Evolutionary conservation across 1,139 yeast genomes (phyloP).

Genomic region (Zygotorulaspora mrakii): DNA sequence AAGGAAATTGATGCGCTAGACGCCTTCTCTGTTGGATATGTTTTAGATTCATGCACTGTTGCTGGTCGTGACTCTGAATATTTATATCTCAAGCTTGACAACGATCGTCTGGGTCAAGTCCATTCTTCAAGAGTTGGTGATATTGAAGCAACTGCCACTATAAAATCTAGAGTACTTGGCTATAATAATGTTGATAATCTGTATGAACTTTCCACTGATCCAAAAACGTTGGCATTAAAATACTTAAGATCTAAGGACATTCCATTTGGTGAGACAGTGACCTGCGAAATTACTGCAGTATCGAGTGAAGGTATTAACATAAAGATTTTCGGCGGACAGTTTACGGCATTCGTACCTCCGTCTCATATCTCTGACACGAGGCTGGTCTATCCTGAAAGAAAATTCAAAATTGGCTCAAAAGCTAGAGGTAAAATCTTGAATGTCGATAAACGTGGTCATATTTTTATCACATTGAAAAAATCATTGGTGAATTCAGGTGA

Average conservation of each 20-base stretch:
- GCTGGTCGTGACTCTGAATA: slow-evolving; percentile 55
- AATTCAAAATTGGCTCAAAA: slow-evolving; percentile 77
- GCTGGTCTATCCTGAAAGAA: slow-evolving; percentile 84
- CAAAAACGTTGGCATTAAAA: slow-evolving; percentile 56
- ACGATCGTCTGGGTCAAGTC: slow-evolving; percentile 58
- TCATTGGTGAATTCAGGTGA: slow-evolving; percentile 69
- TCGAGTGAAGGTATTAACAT: slow-evolving; percentile 67
- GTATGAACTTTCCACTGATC: slow-evolving; percentile 65
- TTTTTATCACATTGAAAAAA: slow-evolving; percentile 74
- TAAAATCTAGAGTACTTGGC: slow-evolving; percentile 72
- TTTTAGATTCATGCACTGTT: slow-evolving; percentile 59
- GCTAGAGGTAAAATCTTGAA: slow-evolving; percentile 64
- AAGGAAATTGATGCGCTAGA: slow-evolving; percentile 41
- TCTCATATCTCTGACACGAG: slow-evolving; percentile 80
- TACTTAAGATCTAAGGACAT: slow-evolving; percentile 68
- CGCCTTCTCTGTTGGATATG: slow-evolving; percentile 76
- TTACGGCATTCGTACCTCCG: slow-evolving; percentile 72
- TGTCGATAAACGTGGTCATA: slow-evolving; percentile 43
- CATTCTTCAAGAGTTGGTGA: slow-evolving; percentile 67
- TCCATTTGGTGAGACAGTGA: slow-evolving; percentile 64
- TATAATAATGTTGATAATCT: slow-evolving; percentile 63
- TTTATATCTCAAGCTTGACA: slow-evolving; percentile 56
- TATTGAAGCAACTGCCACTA: slow-evolving; percentile 40
- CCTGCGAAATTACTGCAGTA: slow-evolving; percentile 57
- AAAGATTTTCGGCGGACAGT: slow-evolving; percentile 55